Conservation (phyloP, 108 stramenopile species). For the Conticribra weissflogii region DNA sequence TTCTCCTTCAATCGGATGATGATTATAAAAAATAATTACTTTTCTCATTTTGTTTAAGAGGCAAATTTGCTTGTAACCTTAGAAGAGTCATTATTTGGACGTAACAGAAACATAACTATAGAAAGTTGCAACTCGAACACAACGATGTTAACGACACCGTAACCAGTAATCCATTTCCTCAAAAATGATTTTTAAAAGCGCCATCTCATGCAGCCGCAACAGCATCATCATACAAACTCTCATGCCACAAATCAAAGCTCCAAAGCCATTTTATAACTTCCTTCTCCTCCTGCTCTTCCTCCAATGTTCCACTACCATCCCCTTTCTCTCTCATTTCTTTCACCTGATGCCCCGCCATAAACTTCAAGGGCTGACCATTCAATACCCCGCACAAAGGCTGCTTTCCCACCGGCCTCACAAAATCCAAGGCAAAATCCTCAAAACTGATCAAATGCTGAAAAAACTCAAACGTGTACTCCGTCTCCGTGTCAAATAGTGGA, state of each 20-base stretch:
- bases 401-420: slow-evolving; percentile 65
- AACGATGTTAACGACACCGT: too few relatives aligned
- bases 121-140: too few relatives aligned
- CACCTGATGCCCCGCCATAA: slow-evolving; percentile 61
- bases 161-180: too few relatives aligned
- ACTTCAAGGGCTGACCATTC: slow-evolving; percentile 73
- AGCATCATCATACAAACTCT: slow-evolving; percentile 40
- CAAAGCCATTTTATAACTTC: slow-evolving; percentile 48
- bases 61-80: too few relatives aligned
- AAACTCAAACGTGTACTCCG: slow-evolving; percentile 84
- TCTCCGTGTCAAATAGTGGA: slow-evolving; percentile 53
- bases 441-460: slow-evolving; percentile 81
- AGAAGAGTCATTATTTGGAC: too few relatives aligned
- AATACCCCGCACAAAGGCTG: slow-evolving; percentile 51
- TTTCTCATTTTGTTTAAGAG: too few relatives aligned
- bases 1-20: too few relatives aligned
- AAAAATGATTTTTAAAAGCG: neutral
- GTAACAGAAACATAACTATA: too few relatives aligned
- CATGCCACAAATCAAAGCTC: slow-evolving; percentile 84
- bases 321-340: slow-evolving; percentile 2
- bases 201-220: neutral
- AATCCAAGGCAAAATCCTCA: slow-evolving; percentile 68
- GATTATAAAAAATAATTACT: too few relatives aligned
- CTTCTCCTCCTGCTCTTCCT: slow-evolving; percentile 1
- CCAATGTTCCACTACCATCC: slow-evolving; percentile 2